Conservation (phyloP, 805 yeast species). For the Ogataea trehalophila region DNA sequence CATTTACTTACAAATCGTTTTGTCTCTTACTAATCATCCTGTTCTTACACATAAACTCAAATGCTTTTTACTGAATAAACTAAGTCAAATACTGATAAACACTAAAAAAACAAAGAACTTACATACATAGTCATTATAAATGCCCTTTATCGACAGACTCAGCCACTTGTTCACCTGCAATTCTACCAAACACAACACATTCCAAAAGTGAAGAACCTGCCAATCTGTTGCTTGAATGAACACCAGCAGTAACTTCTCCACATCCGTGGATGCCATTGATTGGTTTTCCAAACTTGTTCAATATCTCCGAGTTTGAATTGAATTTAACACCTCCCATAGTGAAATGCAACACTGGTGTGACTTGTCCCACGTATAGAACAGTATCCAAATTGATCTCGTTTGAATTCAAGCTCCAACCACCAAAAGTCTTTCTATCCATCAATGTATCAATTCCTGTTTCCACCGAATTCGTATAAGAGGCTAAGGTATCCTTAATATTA, state of each 20-base stretch:
- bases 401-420: conserved; percentile 13
- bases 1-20: too few relatives aligned
- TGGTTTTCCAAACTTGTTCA: conserved; percentile 27
- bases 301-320: conserved; percentile 38
- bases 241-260: conserved; percentile 69
- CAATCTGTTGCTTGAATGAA: conserved; percentile 61
- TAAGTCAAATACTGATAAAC: background rate
- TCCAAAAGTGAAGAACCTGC: conserved; percentile 59
- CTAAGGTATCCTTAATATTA: conserved; percentile 7
- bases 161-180: conserved; percentile 40
- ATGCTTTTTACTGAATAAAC: background rate
- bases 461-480: conserved; percentile 6
- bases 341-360: conserved; percentile 57
- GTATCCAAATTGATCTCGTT: conserved; percentile 9
- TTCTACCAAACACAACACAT: conserved; percentile 60
- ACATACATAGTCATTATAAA: background rate
- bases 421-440: conserved; percentile 13
- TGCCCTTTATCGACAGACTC: conserved; percentile 1
- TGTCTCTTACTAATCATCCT: too few relatives aligned
- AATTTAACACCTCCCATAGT: conserved; percentile 67
- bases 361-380: conserved; percentile 43
- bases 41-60: background rate
- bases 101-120: background rate
- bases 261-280: conserved; percentile 53
- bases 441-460: conserved; percentile 1